Percentiles rank a stretch among this genome's conserved stretches.
Conservation (phyloP, 805 yeast genomes). For the Kregervanrija delftensis region DNA sequence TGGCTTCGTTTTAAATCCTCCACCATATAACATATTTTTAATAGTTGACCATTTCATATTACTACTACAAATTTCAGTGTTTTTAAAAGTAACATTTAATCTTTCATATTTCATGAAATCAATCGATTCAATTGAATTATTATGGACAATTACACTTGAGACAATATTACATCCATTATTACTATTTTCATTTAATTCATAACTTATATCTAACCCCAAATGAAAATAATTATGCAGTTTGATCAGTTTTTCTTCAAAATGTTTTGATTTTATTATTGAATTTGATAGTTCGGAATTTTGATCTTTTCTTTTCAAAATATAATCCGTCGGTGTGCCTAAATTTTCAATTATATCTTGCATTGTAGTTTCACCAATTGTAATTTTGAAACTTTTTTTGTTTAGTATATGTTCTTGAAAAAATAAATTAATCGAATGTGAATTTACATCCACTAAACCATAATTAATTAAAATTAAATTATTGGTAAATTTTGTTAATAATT, state of each 20-base stretch:
- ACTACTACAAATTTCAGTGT: too few species aligned
- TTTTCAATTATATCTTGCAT: conserved; percentile 41
- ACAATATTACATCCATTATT: conserved; percentile 27
- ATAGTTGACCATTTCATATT: background rate
- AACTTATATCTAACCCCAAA: conserved; percentile 48
- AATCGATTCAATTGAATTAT: conserved; percentile 44
- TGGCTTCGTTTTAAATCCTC: conserved; percentile 12
- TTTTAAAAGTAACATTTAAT: conserved; percentile 26
- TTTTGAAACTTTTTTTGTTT: conserved; percentile 8
- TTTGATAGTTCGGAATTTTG: conserved; percentile 31
- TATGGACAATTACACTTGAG: conserved; percentile 43
- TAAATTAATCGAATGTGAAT: conserved; percentile 15
- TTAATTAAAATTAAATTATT: background rate
- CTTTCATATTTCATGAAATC: conserved; percentile 50
- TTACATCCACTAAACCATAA: conserved; percentile 6
- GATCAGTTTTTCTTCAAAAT: conserved; percentile 5
- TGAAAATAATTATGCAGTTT: conserved; percentile 51
- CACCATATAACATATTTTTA: background rate
- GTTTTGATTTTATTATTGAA: conserved; percentile 6
- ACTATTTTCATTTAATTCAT: conserved; percentile 28
- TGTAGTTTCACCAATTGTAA: conserved; percentile 36
- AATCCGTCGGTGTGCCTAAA: conserved; percentile 54
- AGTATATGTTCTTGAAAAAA: conserved; percentile 22
- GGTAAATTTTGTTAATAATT: conserved; percentile 8
- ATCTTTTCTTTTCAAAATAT: conserved; percentile 29